A percentile compares a stretch with the other conserved stretches of the same genome.
Evolutionary conservation across 2,329 filamentous ascomycete genomes (phyloP).

Genomic region (Colletotrichum sidae): DNA sequence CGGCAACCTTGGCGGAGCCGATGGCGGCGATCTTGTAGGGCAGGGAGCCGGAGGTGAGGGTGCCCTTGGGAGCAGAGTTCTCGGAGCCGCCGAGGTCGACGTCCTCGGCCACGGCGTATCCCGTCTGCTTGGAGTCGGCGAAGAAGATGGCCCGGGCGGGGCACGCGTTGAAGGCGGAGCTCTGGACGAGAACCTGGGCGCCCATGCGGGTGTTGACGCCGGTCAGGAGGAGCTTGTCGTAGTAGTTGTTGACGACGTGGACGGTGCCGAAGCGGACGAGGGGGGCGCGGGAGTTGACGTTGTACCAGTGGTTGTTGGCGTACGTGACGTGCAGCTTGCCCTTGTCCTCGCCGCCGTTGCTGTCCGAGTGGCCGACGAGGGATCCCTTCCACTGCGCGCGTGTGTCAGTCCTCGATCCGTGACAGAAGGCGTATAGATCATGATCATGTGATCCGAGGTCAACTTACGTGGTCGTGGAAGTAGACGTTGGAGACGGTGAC

Average conservation of each 20-base stretch:
- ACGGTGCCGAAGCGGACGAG: slow-evolving; percentile 72
- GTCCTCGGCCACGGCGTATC: slow-evolving; percentile 52
- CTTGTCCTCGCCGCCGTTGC: slow-evolving; percentile 66
- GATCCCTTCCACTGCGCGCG: slow-evolving; percentile 64
- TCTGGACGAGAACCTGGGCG: slow-evolving; percentile 66
- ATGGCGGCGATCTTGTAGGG: slow-evolving; percentile 56
- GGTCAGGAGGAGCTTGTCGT: slow-evolving; percentile 53
- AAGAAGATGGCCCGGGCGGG: slow-evolving; percentile 45
- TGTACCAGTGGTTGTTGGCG: slow-evolving; percentile 70
- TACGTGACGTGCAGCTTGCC: slow-evolving; percentile 70
- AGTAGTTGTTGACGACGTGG: slow-evolving; percentile 60
- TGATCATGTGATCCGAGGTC: neutral
- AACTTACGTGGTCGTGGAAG: slow-evolving; percentile 54
- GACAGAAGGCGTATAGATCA: neutral
- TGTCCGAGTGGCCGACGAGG: slow-evolving; percentile 71
- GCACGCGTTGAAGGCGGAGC: slow-evolving; percentile 59
- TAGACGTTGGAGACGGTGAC: slow-evolving; percentile 56
- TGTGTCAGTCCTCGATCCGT: slow-evolving; percentile 41
- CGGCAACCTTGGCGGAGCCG: slow-evolving; percentile 55
- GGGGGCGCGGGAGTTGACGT: slow-evolving; percentile 70
- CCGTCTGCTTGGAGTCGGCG: slow-evolving; percentile 50
- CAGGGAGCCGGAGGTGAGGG: slow-evolving; percentile 61
- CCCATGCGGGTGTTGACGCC: slow-evolving; percentile 66
- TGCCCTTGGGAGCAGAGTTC: slow-evolving; percentile 60
- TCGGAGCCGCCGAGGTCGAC: slow-evolving; percentile 54